Conservation (phyloP, 257 asterid genomes). For the Solanum dulcamara region DNA sequence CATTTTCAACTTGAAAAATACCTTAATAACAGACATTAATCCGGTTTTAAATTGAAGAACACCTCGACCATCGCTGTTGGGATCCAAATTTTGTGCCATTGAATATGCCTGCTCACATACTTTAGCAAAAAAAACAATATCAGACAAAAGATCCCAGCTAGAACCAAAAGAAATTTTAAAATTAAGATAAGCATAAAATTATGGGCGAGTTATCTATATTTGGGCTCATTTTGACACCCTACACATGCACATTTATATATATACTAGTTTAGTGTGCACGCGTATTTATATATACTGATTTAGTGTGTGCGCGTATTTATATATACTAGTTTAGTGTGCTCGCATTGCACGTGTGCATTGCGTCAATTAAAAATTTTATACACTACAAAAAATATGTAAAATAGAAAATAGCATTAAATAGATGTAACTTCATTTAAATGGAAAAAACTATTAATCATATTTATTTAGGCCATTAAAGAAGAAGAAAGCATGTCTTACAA, state of each 20-base stretch:
- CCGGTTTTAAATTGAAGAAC: conserved; percentile 99
- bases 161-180: background rate
- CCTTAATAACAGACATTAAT: conserved; percentile 95
- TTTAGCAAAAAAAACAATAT: conserved; percentile 13
- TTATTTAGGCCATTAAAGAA: background rate
- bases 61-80: conserved; percentile 92
- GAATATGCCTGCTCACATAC: conserved; percentile 98
- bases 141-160: background rate
- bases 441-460: background rate
- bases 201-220: too few relatives aligned
- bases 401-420: background rate
- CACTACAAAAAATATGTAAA: background rate
- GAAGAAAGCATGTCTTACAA: background rate
- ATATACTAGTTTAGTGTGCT: background rate
- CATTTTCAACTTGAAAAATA: conserved; percentile 15
- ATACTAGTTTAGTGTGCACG: too few relatives aligned
- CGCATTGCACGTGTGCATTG: background rate
- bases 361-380: background rate
- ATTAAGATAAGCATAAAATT: background rate
- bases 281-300: too few relatives aligned
- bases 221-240: too few relatives aligned
- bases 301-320: too few relatives aligned
- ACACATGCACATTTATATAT: too few relatives aligned
- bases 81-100: conserved; percentile 95
- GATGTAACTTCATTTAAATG: background rate